Evolutionary conservation across 257 asterid genomes (phyloP), one percentile per base, ranked within the genome.

Genomic region (Scutellaria baicalensis): DNA sequence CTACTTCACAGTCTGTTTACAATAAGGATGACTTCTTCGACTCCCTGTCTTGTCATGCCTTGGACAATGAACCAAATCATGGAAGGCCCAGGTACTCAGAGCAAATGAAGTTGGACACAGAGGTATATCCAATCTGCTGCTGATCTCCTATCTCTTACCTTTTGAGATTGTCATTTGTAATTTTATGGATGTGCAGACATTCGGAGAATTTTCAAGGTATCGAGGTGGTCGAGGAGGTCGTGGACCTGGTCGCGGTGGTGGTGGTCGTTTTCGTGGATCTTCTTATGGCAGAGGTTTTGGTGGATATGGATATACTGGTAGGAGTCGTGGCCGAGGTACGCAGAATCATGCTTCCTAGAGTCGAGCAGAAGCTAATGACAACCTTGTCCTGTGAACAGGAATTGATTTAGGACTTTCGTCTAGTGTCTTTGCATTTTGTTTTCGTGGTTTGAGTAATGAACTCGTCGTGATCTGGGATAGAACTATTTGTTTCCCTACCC

Each of bases 1-100:
- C 71, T 48, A 49, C 62, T 43, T 64, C 70, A 78, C 93, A 94
- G 99, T 75, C 96, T 77, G 70, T 77, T 59, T 94, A 91, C 74
- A 88, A 91, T 17, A 94, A 94, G 86, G 97, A 94, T 40, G 97
- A 94, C 77, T 94, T 94, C 75, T 94, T 94, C 10, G 97, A 94
- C 58, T 78, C 91, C 6, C 81, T 94, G 49, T 94, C 99, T 36
- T 82, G 82, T 78, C 86, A 83, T 23, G 68, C 96, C 8, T 47
- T 72, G 75, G 81, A 59, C 71, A 79, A 85, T 54, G 81, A 75
- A 56, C 79, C 81, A 12, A 88, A 79, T 79, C 83, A 83, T 68
- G 95, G 82, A 71, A 86, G 99, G 88, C 51, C 95, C 17, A 84
- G 96, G 79, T 94, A 87, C 65, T 91, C 97, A 0, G 99, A 94